Evolutionary conservation across 2,329 filamentous ascomycete genomes (phyloP).

Genomic region (Grosmannia clavigera): DNA sequence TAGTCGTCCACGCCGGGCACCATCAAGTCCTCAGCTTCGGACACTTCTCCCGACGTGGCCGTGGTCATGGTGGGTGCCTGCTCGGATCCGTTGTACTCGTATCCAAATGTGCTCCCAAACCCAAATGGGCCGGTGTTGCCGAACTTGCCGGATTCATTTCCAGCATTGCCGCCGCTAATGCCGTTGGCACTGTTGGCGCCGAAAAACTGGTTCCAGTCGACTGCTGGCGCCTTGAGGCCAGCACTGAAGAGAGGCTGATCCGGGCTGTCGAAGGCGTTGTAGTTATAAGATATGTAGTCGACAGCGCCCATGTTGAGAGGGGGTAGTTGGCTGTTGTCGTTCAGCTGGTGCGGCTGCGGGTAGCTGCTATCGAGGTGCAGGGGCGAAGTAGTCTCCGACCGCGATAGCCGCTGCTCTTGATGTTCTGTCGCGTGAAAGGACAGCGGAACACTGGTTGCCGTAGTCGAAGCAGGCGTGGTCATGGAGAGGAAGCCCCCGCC

Average conservation of each 20-base stretch:
- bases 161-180: slow-evolving; percentile 33
- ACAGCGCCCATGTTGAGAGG: slow-evolving; percentile 48
- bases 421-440: slow-evolving; percentile 4
- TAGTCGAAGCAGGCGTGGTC: slow-evolving; percentile 23
- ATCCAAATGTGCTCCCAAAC: slow-evolving; percentile 41
- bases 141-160: slow-evolving; percentile 32
- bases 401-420: slow-evolving; percentile 36
- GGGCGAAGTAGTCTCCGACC: slow-evolving; percentile 51
- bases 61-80: slow-evolving; percentile 42
- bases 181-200: slow-evolving; percentile 22
- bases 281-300: slow-evolving; percentile 34
- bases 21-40: slow-evolving; percentile 49
- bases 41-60: slow-evolving; percentile 54
- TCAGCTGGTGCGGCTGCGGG: slow-evolving; percentile 10
- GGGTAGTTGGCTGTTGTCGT: slow-evolving; percentile 32
- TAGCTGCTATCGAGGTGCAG: slow-evolving; percentile 32
- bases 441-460: not conserved
- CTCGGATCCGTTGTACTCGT: slow-evolving; percentile 42
- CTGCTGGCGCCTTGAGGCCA: slow-evolving; percentile 42
- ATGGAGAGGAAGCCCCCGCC: not conserved
- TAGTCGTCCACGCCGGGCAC: slow-evolving; percentile 27
- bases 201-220: slow-evolving; percentile 42
- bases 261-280: slow-evolving; percentile 38
- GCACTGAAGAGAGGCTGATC: slow-evolving; percentile 47
- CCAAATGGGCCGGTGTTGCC: slow-evolving; percentile 39